Evolutionary conservation across 1,139 yeast genomes (phyloP).

Genomic region (Yamadazyma conglobata): DNA sequence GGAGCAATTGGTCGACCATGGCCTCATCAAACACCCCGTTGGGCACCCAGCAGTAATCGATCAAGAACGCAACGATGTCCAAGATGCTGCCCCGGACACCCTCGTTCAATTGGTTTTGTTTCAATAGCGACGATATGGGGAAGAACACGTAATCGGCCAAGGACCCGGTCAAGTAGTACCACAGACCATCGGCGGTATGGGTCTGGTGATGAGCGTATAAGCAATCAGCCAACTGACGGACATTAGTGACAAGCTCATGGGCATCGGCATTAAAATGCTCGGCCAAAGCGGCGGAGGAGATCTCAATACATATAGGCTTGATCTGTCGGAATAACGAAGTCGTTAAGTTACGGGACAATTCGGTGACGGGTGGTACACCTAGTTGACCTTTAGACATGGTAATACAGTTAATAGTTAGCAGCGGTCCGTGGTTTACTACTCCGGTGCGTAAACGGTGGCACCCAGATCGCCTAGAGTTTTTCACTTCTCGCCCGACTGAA

Average conservation of each 20-base stretch:
- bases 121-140: constrained; percentile 35
- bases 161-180: constrained; percentile 26
- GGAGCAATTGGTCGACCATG: constrained; percentile 35
- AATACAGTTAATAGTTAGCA: too few species aligned
- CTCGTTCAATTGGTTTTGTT: constrained; percentile 24
- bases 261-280: constrained; percentile 14
- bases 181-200: constrained; percentile 11
- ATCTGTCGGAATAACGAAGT: constrained; percentile 27
- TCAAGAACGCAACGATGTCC: constrained; percentile 27
- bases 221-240: constrained; percentile 12
- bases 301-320: constrained; percentile 34
- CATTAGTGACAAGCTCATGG: constrained; percentile 10
- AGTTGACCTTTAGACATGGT: too few species aligned
- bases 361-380: too few species aligned
- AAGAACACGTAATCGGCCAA: constrained; percentile 43
- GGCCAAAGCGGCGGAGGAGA: constrained; percentile 18
- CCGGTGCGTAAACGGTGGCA: too few species aligned
- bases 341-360: constrained; percentile 23
- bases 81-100: constrained; percentile 22
- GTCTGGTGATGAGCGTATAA: constrained; percentile 18
- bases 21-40: constrained; percentile 17
- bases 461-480: too few species aligned
- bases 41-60: constrained; percentile 31
- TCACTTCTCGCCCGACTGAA: too few species aligned
- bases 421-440: too few species aligned